Conservation (phyloP, 2,329 filamentous ascomycete genomes). For the Calonectria crousiana region DNA sequence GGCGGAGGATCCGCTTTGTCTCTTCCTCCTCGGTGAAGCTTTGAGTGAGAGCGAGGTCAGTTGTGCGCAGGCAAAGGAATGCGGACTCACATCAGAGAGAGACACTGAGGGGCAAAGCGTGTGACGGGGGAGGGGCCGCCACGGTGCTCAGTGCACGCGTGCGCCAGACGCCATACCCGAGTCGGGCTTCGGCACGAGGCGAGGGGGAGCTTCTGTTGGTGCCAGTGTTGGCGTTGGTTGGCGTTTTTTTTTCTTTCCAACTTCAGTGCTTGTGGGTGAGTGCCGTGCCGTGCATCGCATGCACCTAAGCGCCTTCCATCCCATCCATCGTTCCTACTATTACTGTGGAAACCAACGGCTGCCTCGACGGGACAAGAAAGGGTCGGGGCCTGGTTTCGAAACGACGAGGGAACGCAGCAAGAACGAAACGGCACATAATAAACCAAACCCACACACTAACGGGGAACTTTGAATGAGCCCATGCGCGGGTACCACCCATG, state of each 20-base stretch:
- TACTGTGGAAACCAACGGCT: constrained; percentile 6
- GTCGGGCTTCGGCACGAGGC: background rate
- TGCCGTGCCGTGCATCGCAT: background rate
- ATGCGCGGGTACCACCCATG: background rate
- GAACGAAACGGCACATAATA: constrained; percentile 4
- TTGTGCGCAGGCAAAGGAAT: background rate
- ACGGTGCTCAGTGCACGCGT: background rate
- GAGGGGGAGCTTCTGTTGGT: background rate
- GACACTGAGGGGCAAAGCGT: background rate
- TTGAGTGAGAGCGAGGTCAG: background rate
- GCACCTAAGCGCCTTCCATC: background rate
- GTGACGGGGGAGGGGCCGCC: background rate
- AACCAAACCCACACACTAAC: constrained; percentile 1
- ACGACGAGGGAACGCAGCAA: background rate
- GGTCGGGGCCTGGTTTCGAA: background rate
- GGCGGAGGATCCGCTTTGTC: background rate
- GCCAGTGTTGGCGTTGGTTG: background rate
- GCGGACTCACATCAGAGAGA: background rate
- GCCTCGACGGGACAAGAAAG: background rate
- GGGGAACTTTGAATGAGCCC: constrained; percentile 3
- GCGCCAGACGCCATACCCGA: background rate
- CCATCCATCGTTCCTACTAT: background rate
- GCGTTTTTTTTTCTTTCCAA: background rate
- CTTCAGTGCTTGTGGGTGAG: background rate
- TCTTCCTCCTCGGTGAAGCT: background rate